phyloP scores from a whole-genome alignment of 108 stramenopile species.

The Schizochytrium sp. region DNA sequence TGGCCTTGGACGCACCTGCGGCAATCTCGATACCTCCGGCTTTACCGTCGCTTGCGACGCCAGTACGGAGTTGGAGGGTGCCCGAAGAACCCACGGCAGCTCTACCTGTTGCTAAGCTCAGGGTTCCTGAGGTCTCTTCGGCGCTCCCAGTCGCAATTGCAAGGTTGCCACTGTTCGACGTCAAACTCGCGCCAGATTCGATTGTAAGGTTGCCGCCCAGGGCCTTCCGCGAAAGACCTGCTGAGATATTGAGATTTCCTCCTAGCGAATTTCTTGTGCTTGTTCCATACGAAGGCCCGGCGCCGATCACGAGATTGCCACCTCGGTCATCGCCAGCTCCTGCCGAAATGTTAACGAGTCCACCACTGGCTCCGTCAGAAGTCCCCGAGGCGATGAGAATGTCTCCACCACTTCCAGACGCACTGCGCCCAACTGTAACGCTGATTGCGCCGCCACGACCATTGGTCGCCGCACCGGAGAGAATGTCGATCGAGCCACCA shows the following conservation, averaged over 20 bases:
- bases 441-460: background rate
- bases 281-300: too few relatives aligned
- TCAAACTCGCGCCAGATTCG: conserved; percentile 14
- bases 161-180: conserved; percentile 9
- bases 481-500: conserved; percentile 21
- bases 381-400: conserved; percentile 2
- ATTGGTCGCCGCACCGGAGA: background rate
- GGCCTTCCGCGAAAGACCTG: background rate
- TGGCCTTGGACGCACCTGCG: conserved; percentile 18
- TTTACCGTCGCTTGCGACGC: conserved; percentile 21
- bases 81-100: conserved; percentile 24
- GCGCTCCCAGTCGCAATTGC: background rate
- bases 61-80: conserved; percentile 27
- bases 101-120: background rate
- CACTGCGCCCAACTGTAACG: background rate
- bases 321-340: background rate
- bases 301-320: too few relatives aligned
- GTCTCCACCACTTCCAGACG: conserved; percentile 18
- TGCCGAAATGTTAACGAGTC: background rate
- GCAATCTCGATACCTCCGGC: conserved; percentile 27
- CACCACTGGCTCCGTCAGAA: conserved; percentile 6
- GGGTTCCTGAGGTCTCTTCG: background rate
- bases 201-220: conserved; percentile 24
- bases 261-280: background rate
- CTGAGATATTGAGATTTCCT: background rate